A percentile compares a stretch with the other conserved stretches of the same genome.
phyloP scores from a whole-genome alignment of 768 basidiomycete genomes.

The Agaricus subrufescens region DNA sequence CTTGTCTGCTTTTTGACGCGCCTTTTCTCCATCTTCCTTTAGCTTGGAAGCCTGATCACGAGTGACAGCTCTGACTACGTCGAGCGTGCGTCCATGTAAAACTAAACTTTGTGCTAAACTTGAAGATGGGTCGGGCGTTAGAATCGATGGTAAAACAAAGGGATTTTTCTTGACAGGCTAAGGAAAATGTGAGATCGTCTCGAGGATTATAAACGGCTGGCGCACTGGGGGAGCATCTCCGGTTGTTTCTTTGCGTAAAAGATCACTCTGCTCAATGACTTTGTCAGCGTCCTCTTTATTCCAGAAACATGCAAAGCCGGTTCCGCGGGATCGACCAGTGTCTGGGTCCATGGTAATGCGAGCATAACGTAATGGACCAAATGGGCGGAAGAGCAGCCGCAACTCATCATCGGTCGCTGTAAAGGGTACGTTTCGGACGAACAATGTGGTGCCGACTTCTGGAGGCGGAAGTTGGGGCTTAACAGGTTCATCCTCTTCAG shows the following conservation, averaged over 20 bases:
- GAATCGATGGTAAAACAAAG: constrained; percentile 81
- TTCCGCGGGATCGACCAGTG: constrained; percentile 86
- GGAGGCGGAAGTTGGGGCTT: constrained; percentile 76
- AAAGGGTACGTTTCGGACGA: constrained; percentile 92
- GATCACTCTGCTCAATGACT: constrained; percentile 76
- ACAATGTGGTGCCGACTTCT: constrained; percentile 87
- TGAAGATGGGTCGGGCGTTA: constrained; percentile 92
- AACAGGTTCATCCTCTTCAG: constrained; percentile 37
- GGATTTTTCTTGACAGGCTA: constrained; percentile 71
- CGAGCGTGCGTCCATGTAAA: constrained; percentile 88
- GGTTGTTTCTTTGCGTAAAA: constrained; percentile 60
- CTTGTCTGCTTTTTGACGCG: constrained; percentile 87
- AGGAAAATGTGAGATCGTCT: not conserved
- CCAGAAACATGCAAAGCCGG: constrained; percentile 98
- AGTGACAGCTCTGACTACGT: constrained; percentile 87
- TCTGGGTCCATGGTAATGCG: constrained; percentile 81
- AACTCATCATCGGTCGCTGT: constrained; percentile 92
- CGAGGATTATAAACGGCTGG: constrained; percentile 1
- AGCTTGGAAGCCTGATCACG: constrained; percentile 84
- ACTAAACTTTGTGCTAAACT: constrained; percentile 78
- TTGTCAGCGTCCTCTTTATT: constrained; percentile 85
- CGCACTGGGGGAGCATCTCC: constrained; percentile 32
- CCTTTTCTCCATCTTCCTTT: constrained; percentile 82
- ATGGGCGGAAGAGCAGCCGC: constrained; percentile 83
- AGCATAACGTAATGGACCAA: constrained; percentile 91